phyloP scores from a whole-genome alignment of 2,329 filamentous ascomycete genomes.

The Acarospora socialis region DNA sequence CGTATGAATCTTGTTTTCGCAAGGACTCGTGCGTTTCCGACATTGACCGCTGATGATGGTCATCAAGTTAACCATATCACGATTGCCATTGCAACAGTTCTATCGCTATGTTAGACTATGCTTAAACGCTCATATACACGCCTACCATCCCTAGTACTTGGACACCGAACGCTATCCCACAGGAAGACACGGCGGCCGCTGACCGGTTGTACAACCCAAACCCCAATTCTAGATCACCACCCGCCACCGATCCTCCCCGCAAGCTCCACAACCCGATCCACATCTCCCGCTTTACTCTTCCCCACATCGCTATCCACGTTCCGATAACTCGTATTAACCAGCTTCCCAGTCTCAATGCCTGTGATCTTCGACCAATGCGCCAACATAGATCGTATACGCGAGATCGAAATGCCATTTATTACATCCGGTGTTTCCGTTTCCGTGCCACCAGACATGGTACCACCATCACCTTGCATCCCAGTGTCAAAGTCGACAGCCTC shows the following conservation, averaged over 20 bases:
- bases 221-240: conserved; percentile 45
- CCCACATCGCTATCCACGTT: conserved; percentile 93
- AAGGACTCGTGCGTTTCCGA: no score
- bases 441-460: conserved; percentile 14
- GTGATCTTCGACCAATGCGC: conserved; percentile 63
- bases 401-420: conserved; percentile 52
- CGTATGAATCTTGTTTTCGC: no score
- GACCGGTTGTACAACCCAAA: not conserved
- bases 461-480: conserved; percentile 15
- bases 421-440: conserved; percentile 26
- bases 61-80: no score
- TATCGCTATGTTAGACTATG: no score
- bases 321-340: conserved; percentile 77
- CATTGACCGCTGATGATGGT: no score
- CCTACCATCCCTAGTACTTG: not conserved
- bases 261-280: conserved; percentile 72
- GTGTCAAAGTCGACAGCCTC: conserved; percentile 19
- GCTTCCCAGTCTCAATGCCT: conserved; percentile 52
- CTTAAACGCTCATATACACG: no score
- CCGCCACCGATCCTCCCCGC: conserved; percentile 85
- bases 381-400: conserved; percentile 53
- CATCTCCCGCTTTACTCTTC: conserved; percentile 50
- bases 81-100: no score
- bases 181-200: conserved; percentile 13
- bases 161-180: conserved; percentile 19